A percentile compares a stretch with the other conserved stretches of the same genome.
Evolutionary conservation across 116 monocot genomes (phyloP).

Genomic region (Phalaenopsis hybrid): DNA sequence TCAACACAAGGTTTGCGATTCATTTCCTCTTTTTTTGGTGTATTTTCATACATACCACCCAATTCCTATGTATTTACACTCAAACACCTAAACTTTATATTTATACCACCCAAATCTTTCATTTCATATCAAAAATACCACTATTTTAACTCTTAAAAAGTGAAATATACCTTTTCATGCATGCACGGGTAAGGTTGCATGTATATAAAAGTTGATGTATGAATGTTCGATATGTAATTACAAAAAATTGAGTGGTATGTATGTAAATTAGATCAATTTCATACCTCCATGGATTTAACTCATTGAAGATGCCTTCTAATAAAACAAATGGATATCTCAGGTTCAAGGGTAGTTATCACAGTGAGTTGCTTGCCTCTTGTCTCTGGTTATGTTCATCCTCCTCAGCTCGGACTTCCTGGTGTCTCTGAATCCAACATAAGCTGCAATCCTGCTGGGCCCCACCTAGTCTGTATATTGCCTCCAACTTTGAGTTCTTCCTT

Average conservation of each 20-base stretch:
- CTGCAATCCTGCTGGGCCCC: conserved; percentile 84
- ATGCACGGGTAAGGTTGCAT: no score
- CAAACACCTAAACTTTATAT: no score
- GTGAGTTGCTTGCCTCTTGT: conserved; percentile 77
- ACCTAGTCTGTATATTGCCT: conserved; percentile 82
- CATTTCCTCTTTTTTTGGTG: neutral
- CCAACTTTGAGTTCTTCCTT: conserved; percentile 82
- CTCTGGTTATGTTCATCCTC: conserved; percentile 88
- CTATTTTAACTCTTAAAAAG: no score
- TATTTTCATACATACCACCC: no score
- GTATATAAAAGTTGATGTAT: no score
- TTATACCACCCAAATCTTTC: neutral
- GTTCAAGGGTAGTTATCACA: conserved; percentile 64
- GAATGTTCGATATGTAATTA: no score
- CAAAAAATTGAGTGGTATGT: no score
- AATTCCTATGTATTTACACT: no score
- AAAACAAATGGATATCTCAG: conserved; percentile 23
- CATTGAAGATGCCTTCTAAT: neutral
- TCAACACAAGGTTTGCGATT: conserved; percentile 37
- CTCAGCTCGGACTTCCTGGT: conserved; percentile 64
- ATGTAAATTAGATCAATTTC: no score
- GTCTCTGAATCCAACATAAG: conserved; percentile 59
- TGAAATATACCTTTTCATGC: no score
- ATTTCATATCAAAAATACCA: neutral
- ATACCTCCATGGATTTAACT: neutral